phyloP scores from a whole-genome alignment of 345 rosid species.

The Arabidopsis arenosa region DNA sequence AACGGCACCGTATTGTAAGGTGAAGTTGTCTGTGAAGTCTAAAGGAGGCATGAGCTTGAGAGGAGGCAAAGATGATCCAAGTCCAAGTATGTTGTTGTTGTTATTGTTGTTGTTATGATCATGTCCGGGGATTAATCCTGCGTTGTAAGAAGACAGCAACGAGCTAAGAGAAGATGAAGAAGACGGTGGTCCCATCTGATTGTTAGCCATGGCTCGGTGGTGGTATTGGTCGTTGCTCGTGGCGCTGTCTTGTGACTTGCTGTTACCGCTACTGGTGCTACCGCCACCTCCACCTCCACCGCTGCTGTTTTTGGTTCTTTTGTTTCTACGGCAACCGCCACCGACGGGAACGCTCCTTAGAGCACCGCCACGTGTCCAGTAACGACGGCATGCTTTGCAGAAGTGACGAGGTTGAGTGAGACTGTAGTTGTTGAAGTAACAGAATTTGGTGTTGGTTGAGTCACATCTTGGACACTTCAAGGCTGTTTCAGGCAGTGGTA shows the following conservation, averaged over 20 bases:
- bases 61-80: conserved; percentile 49
- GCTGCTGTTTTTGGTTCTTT: conserved; percentile 57
- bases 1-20: conserved; percentile 45
- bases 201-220: conserved; percentile 36
- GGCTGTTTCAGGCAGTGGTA: conserved; percentile 66
- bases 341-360: conserved; percentile 84
- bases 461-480: conserved; percentile 86
- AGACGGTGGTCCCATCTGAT: conserved; percentile 45
- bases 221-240: conserved; percentile 47
- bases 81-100: conserved; percentile 42
- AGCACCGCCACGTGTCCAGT: conserved; percentile 90
- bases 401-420: conserved; percentile 91
- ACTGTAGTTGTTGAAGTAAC: conserved; percentile 86
- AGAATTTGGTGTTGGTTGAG: conserved; percentile 81
- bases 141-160: conserved; percentile 47
- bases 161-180: conserved; percentile 41
- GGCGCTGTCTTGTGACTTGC: conserved; percentile 47
- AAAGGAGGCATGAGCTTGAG: conserved; percentile 46
- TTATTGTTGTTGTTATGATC: conserved; percentile 40
- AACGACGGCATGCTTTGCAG: conserved; percentile 83
- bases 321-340: conserved; percentile 82
- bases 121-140: conserved; percentile 46
- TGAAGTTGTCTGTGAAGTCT: conserved; percentile 47
- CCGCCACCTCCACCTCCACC: conserved; percentile 53
- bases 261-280: conserved; percentile 42